Evolutionary conservation across 495 filamentous ascomycete genomes (phyloP), one percentile per base, ranked within the genome.

Genomic region (Aspergillus biplanus): DNA sequence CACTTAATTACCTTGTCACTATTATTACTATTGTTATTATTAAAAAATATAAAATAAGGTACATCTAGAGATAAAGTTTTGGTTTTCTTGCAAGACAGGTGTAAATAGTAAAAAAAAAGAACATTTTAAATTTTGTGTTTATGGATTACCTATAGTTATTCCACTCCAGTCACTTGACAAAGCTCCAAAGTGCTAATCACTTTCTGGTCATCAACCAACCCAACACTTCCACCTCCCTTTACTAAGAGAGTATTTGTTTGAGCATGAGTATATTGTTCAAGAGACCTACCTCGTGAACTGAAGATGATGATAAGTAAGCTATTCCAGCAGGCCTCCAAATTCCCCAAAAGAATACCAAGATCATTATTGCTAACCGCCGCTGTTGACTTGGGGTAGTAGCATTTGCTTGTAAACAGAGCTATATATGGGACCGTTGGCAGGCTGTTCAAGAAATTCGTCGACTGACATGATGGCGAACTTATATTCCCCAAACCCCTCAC

Each of bases 271-370:
- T n/a, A n/a, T n/a, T n/a, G n/a, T n/a, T 21, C 6, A 48, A 49
- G 56, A 35, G 32, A 16, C 27, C 7, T 33, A 49, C 42, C 42
- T 9, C 35, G 34, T 16, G 21, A 48, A 48, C 44, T 58, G 18
- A 58, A 58, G 21, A 49, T 58, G 35, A 58, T 42, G 27, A 12
- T 49, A 58, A 58, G 44, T 58, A 58, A 48, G 56, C 42, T 58
- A 58, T 49, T 48, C 42, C 32, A 58, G 15, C 42, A 49, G 21
- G 56, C 42, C 42, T 48, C 35, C 11, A 48, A 49, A 34, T 49
- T n/a, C n/a, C n/a, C n/a, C n/a, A n/a, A 57, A 44, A 31, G 21
- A 35, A 39, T 57, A 44, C 34, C n/a, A 3, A 57, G 34, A 57
- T 35, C 34, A 57, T 27, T 57, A 16, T n/a, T n/a, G n/a, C 54